These are phyloP conservation scores for Rauvolfia tetraphylla DNA, from an alignment of 257 asterid species.

Conservation along the genomic window DNA sequence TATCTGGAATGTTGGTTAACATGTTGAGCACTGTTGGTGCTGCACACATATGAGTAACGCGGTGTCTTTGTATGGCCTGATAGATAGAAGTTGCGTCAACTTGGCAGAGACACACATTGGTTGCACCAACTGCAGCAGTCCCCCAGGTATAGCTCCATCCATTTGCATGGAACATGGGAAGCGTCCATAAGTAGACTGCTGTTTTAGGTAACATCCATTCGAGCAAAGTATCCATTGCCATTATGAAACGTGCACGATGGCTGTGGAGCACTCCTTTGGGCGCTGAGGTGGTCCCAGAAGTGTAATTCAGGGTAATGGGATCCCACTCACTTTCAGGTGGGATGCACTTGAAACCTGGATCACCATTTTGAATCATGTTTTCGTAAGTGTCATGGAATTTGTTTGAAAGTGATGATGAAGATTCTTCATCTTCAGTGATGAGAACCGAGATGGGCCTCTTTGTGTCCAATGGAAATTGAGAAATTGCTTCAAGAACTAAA, in stretches of 20 bases:
- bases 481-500: constrained; percentile 34
- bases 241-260: neutral
- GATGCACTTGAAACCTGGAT: constrained; percentile 37
- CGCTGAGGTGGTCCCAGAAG: constrained; percentile 50
- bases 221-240: neutral
- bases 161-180: constrained; percentile 21
- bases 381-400: constrained; percentile 30
- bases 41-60: constrained; percentile 16
- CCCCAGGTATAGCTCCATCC: constrained; percentile 22
- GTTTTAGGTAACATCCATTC: constrained; percentile 5
- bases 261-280: constrained; percentile 3
- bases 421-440: constrained; percentile 22
- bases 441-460: constrained; percentile 38
- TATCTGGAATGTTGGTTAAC: neutral
- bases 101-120: constrained; percentile 14
- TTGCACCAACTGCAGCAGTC: constrained; percentile 14
- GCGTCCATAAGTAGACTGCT: constrained; percentile 21
- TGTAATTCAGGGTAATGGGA: constrained; percentile 43
- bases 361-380: constrained; percentile 38
- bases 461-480: constrained; percentile 28
- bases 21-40: constrained; percentile 18
- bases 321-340: constrained; percentile 49
- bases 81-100: neutral
- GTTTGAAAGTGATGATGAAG: neutral
- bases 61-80: neutral